These are phyloP conservation scores for Pyracantha coccinea DNA, from an alignment of 331 rosid genomes.

Conservation along the genomic window DNA sequence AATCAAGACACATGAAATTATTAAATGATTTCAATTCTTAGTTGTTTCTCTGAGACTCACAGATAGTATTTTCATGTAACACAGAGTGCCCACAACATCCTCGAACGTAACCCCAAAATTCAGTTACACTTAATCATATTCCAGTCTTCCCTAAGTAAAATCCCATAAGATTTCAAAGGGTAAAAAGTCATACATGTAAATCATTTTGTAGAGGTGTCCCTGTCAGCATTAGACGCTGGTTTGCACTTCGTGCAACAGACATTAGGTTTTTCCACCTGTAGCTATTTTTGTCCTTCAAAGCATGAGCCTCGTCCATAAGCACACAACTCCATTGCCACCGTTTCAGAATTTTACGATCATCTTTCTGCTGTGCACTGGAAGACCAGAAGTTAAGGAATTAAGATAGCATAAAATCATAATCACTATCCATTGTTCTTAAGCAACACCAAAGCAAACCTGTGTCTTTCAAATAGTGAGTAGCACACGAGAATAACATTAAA, in stretches of 20 bases:
- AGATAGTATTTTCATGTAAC: too few species aligned
- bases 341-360: constrained; percentile 85
- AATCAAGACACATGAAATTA: neutral
- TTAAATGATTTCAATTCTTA: neutral
- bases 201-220: constrained; percentile 99
- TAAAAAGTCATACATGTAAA: constrained; percentile 44
- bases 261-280: constrained; percentile 93
- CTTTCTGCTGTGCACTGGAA: constrained; percentile 93
- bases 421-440: neutral
- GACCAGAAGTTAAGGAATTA: constrained; percentile 22
- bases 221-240: constrained; percentile 93
- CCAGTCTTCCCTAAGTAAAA: neutral
- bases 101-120: neutral
- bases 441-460: constrained; percentile 49
- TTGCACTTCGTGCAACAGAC: constrained; percentile 87
- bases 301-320: constrained; percentile 99
- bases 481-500: constrained; percentile 95
- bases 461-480: constrained; percentile 94
- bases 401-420: constrained; percentile 4
- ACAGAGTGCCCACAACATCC: neutral
- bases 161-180: neutral
- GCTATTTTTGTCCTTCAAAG: constrained; percentile 88
- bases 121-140: neutral
- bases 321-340: constrained; percentile 98
- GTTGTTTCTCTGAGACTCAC: neutral